Evolutionary conservation across 192 early-diverging fungal genomes (phyloP).

Genomic region (Podila verticillata): DNA sequence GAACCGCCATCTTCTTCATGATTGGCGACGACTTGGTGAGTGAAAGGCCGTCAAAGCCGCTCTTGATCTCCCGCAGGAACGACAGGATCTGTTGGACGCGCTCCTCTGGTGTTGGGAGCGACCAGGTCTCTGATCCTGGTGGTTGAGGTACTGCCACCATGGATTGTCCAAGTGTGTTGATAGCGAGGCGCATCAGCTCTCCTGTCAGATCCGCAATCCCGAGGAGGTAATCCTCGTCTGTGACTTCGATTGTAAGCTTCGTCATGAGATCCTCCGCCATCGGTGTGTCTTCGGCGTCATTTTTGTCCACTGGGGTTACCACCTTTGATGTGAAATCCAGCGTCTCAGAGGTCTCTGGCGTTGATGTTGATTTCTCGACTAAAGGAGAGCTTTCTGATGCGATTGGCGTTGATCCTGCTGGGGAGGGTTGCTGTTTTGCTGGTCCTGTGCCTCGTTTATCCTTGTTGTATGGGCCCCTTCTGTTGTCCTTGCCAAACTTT

Average conservation of each 20-base stretch:
- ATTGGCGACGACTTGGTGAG: conserved; percentile 33
- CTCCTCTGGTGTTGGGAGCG: conserved; percentile 19
- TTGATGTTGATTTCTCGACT: neutral
- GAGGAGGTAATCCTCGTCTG: conserved; percentile 62
- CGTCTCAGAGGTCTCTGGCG: neutral
- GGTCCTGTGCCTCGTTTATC: conserved; percentile 3
- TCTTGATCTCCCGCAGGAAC: conserved; percentile 43
- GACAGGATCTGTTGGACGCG: conserved; percentile 42
- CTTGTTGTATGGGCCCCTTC: conserved; percentile 24
- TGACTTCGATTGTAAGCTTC: conserved; percentile 28
- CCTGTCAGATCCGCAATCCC: conserved; percentile 71
- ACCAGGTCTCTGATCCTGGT: neutral
- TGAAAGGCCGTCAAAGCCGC: conserved; percentile 32
- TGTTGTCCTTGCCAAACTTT: conserved; percentile 16
- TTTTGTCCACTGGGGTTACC: neutral
- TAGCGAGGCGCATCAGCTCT: conserved; percentile 67
- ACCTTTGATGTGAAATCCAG: neutral
- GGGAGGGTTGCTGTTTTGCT: neutral
- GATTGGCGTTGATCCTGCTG: neutral
- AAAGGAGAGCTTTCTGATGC: neutral
- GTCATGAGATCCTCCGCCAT: neutral
- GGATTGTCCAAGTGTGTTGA: conserved; percentile 58
- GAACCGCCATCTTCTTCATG: conserved; percentile 31
- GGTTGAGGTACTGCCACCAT: conserved; percentile 9
- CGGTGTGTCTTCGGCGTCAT: neutral